Base-by-base conservation (phyloP, 2,329 filamentous ascomycete species). In the Ascocoryne sarcoides region DNA sequence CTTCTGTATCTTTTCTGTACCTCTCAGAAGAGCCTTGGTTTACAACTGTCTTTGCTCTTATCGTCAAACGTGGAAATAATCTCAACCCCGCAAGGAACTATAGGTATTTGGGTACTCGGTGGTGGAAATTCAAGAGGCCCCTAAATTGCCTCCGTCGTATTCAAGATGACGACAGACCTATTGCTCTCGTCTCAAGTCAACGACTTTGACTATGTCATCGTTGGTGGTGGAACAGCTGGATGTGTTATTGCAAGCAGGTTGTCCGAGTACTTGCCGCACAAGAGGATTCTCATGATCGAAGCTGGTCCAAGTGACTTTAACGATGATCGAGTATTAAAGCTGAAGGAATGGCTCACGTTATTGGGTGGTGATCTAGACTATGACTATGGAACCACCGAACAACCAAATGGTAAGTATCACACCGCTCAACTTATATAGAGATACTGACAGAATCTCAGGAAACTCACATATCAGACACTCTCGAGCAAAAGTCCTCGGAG, bases 401-500 rank as follows among this genome's bases (percentile, higher is more conserved):
- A 95, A 68, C 87, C 87, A 49, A 92, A 78, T 67, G 86, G 87
- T 61, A 92, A 90, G 69, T 87, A 41, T 19, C 4, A 8, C 36
- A 31, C 36, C 16, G 18, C 19, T 29, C 32, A 37, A 40, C 26
- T n/a, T 14, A 23, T 14, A 36, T 18, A 12, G 14, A 7, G 19
- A 44, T 31, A 36, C 50, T 51, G 31, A 53, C 36, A 42, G 44
- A 19, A 19, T 49, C 47, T 52, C 65, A 75, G 86, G 87, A 59
- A 95, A 95, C 70, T 92, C 84, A 42, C 75, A 87, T 66, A 94
- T 95, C 66, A 80, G 87, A 50, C 88, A 94, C 68, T 93, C 88
- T 10, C 82, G 88, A 47, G 88, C 88, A 49, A 94, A 94, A 70
- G 87, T 95, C 29, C 75, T 95, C 20, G 88, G 88, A 52, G 88